Percentiles rank a stretch among this genome's conserved stretches.
phyloP scores from a whole-genome alignment of 306 rosid genomes.

The Malus orientalis region DNA sequence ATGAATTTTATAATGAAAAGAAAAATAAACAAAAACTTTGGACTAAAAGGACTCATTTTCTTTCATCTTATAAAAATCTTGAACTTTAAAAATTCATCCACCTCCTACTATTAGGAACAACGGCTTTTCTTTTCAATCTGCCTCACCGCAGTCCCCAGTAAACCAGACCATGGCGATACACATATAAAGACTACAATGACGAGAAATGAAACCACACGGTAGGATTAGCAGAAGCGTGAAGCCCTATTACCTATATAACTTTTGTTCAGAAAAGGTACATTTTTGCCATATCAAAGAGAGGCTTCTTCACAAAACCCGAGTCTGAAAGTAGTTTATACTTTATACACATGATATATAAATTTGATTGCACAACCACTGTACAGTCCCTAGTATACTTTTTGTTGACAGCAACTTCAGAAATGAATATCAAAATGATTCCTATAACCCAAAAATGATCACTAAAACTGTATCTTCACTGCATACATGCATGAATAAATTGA shows the following conservation, averaged over 20 bases:
- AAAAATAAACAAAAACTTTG: not conserved
- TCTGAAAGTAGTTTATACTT: not conserved
- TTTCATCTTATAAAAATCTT: not conserved
- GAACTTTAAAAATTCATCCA: not conserved
- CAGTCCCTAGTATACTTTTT: not conserved
- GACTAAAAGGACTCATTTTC: not conserved
- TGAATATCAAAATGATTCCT: not conserved
- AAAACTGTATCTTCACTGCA: not conserved
- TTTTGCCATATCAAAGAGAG: not conserved
- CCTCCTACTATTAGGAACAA: not conserved
- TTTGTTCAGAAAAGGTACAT: not conserved
- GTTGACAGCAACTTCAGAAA: not conserved
- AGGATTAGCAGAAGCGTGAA: not conserved
- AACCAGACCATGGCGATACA: not conserved
- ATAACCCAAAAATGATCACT: not conserved
- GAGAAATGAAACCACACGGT: not conserved
- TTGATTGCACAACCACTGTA: not conserved
- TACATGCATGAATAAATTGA: not conserved
- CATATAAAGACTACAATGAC: not conserved
- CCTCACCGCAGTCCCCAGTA: not conserved
- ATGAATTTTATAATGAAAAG: not conserved
- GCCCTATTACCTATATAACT: not conserved
- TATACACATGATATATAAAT: not conserved
- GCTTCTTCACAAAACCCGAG: not conserved
- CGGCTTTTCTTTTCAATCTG: not conserved